phyloP scores from a whole-genome alignment of 208 protist genomes.

The Trypanosoma boissoni region DNA sequence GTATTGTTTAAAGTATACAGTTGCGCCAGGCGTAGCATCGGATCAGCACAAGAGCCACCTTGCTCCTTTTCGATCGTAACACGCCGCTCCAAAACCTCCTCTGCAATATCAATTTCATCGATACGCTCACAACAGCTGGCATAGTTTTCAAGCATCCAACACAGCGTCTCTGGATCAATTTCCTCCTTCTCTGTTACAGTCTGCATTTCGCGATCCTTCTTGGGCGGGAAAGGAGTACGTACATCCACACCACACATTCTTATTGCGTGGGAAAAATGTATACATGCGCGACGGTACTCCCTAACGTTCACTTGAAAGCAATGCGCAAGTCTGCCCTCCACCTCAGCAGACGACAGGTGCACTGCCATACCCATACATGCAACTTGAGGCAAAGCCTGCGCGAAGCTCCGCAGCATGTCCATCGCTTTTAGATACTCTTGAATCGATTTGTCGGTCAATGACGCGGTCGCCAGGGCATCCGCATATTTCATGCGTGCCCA shows the following conservation, averaged over 20 bases:
- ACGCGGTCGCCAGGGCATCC: conserved; percentile 48
- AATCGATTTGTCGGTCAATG: conserved; percentile 60
- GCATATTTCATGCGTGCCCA: conserved; percentile 66
- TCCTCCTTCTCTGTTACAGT: conserved; percentile 3
- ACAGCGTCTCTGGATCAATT: conserved; percentile 44
- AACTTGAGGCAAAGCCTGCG: conserved; percentile 14
- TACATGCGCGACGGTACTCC: conserved; percentile 59
- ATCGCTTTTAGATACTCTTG: conserved; percentile 44
- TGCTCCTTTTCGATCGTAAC: conserved; percentile 51
- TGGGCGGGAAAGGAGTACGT: conserved; percentile 8
- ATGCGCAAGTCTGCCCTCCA: conserved; percentile 65
- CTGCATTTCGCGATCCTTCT: conserved; percentile 1
- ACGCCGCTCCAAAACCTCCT: conserved; percentile 48
- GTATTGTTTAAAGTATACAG: conserved; percentile 36
- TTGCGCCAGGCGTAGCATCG: conserved; percentile 52
- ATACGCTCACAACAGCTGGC: conserved; percentile 65
- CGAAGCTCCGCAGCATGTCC: conserved; percentile 32
- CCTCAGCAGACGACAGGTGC: conserved; percentile 35
- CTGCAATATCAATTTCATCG: conserved; percentile 37
- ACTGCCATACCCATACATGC: conserved; percentile 35
- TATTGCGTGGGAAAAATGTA: conserved; percentile 55
- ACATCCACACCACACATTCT: conserved; percentile 21
- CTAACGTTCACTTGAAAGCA: conserved; percentile 72
- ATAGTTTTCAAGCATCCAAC: conserved; percentile 68
- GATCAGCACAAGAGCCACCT: conserved; percentile 41